Evolutionary conservation across 139 green algal genomes (phyloP).

Genomic region (Coccomyxa sp.): DNA sequence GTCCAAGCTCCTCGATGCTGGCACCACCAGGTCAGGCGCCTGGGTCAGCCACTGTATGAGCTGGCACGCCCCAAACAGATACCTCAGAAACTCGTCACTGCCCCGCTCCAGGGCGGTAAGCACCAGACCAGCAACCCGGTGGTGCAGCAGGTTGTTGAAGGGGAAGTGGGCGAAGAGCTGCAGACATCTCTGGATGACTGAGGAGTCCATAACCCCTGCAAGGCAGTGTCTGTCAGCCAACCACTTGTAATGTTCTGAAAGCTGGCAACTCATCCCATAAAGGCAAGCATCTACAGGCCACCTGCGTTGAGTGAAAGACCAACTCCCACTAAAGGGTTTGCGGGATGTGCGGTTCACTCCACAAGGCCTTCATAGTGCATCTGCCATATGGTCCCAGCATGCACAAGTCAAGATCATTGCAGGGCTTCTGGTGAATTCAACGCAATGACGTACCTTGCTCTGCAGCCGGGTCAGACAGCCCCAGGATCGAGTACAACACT

Average conservation of each 20-base stretch:
- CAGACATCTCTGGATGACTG: constrained; percentile 49
- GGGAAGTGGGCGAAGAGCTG: constrained; percentile 75
- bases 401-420: too few species aligned
- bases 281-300: too few species aligned
- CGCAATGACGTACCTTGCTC: not conserved
- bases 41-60: constrained; percentile 63
- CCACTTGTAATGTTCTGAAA: too few species aligned
- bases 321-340: too few species aligned
- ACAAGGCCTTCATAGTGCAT: too few species aligned
- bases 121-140: constrained; percentile 60
- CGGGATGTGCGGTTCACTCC: too few species aligned
- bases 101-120: constrained; percentile 14
- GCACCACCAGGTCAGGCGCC: constrained; percentile 33
- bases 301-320: too few species aligned
- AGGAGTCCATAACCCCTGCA: constrained; percentile 42
- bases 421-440: too few species aligned
- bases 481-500: constrained; percentile 18
- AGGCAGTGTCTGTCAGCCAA: too few species aligned
- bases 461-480: constrained; percentile 7
- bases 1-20: too few species aligned
- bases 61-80: constrained; percentile 57
- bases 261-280: too few species aligned
- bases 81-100: constrained; percentile 38
- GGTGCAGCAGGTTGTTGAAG: constrained; percentile 93
- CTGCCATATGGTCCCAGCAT: too few species aligned